Evolutionary conservation across 305 asterid genomes (phyloP).

Genomic region (Fraxinus latifolia): DNA sequence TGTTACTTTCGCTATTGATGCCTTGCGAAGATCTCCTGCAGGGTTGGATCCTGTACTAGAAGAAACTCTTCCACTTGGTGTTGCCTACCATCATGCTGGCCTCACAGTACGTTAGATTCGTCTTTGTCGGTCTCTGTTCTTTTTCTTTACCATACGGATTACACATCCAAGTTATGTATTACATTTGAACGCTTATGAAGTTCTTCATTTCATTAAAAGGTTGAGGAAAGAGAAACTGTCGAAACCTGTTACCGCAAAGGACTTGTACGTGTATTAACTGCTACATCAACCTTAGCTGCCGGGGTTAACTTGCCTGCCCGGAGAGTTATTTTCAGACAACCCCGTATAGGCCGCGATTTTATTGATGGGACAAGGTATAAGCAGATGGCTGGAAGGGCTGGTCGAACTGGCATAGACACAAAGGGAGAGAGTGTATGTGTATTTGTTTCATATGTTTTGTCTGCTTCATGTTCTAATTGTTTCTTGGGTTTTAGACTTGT

Average conservation of each 20-base stretch:
- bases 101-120: conserved; percentile 59
- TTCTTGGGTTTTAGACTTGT: conserved; percentile 1
- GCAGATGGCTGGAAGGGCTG: conserved; percentile 99
- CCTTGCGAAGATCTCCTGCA: conserved; percentile 85
- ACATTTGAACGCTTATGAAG: conserved; percentile 28
- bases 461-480: conserved; percentile 22
- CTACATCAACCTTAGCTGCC: conserved; percentile 99
- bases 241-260: conserved; percentile 98
- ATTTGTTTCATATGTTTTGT: conserved; percentile 24
- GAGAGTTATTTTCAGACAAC: conserved; percentile 96
- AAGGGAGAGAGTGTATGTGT: conserved; percentile 94
- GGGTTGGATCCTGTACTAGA: conserved; percentile 89
- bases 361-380: conserved; percentile 92
- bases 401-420: conserved; percentile 98
- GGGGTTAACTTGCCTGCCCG: conserved; percentile 99
- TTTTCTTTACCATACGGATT: conserved; percentile 19
- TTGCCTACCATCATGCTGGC: conserved; percentile 99
- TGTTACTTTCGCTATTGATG: conserved; percentile 69
- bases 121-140: conserved; percentile 25
- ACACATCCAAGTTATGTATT: conserved; percentile 16
- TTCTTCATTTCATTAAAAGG: conserved; percentile 45
- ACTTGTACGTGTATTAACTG: conserved; percentile 96
- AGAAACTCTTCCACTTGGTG: conserved; percentile 95
- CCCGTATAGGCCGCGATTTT: conserved; percentile 95
- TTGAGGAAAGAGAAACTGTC: conserved; percentile 96